Conservation (phyloP, 257 asterid species). For the Parsonsia alboflavescens region DNA sequence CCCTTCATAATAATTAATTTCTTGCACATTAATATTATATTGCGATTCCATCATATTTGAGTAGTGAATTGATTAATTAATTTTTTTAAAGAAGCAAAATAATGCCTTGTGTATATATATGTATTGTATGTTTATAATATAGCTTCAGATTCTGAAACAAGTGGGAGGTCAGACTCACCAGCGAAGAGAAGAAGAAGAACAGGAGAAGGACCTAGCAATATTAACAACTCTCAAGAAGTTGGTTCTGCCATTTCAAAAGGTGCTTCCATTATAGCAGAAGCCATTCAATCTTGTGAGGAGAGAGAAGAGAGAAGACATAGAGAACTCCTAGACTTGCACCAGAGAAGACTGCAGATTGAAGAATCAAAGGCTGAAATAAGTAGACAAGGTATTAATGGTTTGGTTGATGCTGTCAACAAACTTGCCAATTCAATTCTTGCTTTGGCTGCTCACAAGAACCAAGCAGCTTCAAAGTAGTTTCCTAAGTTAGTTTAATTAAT, state of each 20-base stretch:
- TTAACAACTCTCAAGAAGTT: slow-evolving; percentile 33
- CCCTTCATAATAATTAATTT: not conserved
- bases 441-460: slow-evolving; percentile 46
- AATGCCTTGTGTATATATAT: too few relatives aligned
- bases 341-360: slow-evolving; percentile 66
- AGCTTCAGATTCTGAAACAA: slow-evolving; percentile 37
- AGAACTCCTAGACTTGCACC: slow-evolving; percentile 58
- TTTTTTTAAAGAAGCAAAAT: too few relatives aligned
- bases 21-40: too few relatives aligned
- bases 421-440: slow-evolving; percentile 73
- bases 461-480: slow-evolving; percentile 20
- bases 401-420: slow-evolving; percentile 78
- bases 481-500: too few relatives aligned
- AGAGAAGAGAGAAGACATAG: slow-evolving; percentile 69
- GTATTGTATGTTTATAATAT: not conserved
- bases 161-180: slow-evolving; percentile 56
- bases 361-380: slow-evolving; percentile 75
- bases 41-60: not conserved
- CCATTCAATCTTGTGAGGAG: slow-evolving; percentile 63
- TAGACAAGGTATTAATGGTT: slow-evolving; percentile 66
- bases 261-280: slow-evolving; percentile 61
- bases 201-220: slow-evolving; percentile 25
- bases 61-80: too few relatives aligned
- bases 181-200: slow-evolving; percentile 63
- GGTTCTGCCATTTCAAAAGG: slow-evolving; percentile 65